Evolutionary conservation across 768 basidiomycete species (phyloP), one percentile per base, ranked within the genome.

Genomic region (Termitomyces sp.): DNA sequence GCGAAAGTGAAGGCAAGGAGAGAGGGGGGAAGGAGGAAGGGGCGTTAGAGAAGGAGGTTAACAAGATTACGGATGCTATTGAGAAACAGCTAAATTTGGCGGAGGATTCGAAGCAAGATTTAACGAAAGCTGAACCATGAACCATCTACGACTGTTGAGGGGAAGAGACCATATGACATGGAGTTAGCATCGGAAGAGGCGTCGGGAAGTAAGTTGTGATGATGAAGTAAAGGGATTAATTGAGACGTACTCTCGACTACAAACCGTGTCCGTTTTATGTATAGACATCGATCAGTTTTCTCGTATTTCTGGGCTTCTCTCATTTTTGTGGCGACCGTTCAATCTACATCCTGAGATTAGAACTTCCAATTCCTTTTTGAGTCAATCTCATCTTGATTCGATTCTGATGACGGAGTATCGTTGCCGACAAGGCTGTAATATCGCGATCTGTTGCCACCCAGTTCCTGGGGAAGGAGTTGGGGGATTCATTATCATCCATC

Each of bases 21-120:
- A 55, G 63, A 53, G 44, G 57, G 22, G 54, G 41, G 15, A 39
- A 58, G 24, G 53, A 60, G 12, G 61, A 69, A 33, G 61, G 69
- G 47, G 62, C 58, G 48, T 41, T 69, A 27, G 62, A 73, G 61
- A 62, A 67, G 36, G 72, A 74, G 55, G 70, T 78, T 15, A 70
- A 73, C 33, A 64, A 66, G 49, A 65, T 78, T 46, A 67, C 73
- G 1, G 69, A 71, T 6, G 67, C 70, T 12, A 68, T 79, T 57
- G 70, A 60, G 42, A 63, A 67, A 50, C 60, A 69, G 36, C 63
- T 79, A 42, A 68, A 63, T 45, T 31, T 72, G 18, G 15, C 45
- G 31, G 53, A 48, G 37, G 30, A 15, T 48, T 6, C 12, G 1
- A 18, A 31, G 33, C 24, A 34, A 36, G 15, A 16, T 15, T 18